Evolutionary conservation across 352 stramenopile genomes (phyloP), one percentile per base, ranked within the genome.

Genomic region (Phytophthora melonis): DNA sequence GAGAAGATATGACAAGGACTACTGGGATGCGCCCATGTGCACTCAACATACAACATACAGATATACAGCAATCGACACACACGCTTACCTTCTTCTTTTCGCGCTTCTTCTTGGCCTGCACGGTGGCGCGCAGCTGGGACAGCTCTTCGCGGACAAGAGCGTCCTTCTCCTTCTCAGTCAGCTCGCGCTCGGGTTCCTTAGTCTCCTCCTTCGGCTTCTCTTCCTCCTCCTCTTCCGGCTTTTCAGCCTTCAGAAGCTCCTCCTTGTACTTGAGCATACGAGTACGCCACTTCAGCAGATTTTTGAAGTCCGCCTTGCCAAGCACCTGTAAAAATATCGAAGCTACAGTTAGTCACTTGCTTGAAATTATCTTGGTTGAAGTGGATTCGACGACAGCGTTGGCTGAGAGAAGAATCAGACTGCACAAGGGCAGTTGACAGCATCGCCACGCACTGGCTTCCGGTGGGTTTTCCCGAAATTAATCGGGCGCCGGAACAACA

Each of bases 271-370:
- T 90, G 6, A 83, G 72, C 88, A 99, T 98, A 39, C 98, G 97
- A 6, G 97, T 82, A 19, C 98, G 90, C 98, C 98, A 99, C 60
- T 97, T 98, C 11, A 99, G 79, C 21, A 99, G 72, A 25, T 82
- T 82, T 79, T 99, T 99, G 65, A 99, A 99, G 68, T 99, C 98
- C 7, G 82, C 77, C 60, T 99, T 99, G 56, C 98, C 98, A 14
- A 99, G 87, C 9, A 99, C 90, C 90, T 97, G 76, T 27, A 57
- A 25, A 72, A 0, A 70, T 9, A 13, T 55, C 11, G 4, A 3
- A 3, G 47, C 3, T n/a, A 45, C 13, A 16, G 39, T 45, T 45
- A 45, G 39, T 18, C 13, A 45, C 9, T n/a, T 45, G 39, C 5
- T n/a, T 4, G 1, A 30, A 3, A 30, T 30, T 3, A 6, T 6